phyloP scores from a whole-genome alignment of 768 basidiomycete genomes.

The Lactarius akahatsu region DNA sequence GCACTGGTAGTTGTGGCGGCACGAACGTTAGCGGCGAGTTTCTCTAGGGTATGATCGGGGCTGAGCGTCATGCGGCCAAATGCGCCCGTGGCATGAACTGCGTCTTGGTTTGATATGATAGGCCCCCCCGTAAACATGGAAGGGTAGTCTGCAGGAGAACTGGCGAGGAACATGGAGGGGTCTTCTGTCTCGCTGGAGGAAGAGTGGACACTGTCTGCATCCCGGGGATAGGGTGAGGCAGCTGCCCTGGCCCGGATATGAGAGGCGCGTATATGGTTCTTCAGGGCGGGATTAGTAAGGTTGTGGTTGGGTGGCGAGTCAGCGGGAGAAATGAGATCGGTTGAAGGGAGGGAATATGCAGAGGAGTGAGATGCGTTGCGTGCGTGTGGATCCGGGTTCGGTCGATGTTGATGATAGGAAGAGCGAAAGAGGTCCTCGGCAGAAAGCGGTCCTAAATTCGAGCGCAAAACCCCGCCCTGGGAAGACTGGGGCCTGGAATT shows the following conservation, averaged over 20 bases:
- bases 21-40: slow-evolving; percentile 82
- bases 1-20: slow-evolving; percentile 89
- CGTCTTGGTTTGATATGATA: slow-evolving; percentile 44
- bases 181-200: slow-evolving; percentile 90
- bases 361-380: slow-evolving; percentile 45
- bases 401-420: slow-evolving; percentile 56
- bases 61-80: slow-evolving; percentile 77
- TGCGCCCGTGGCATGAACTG: slow-evolving; percentile 64
- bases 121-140: slow-evolving; percentile 55
- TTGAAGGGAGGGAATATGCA: slow-evolving; percentile 42
- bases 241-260: slow-evolving; percentile 79
- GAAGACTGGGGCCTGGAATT: slow-evolving; percentile 79
- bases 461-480: slow-evolving; percentile 57
- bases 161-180: slow-evolving; percentile 69
- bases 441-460: slow-evolving; percentile 46
- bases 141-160: slow-evolving; percentile 62
- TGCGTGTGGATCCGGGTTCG: slow-evolving; percentile 45
- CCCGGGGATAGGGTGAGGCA: slow-evolving; percentile 83
- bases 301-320: slow-evolving; percentile 77
- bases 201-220: slow-evolving; percentile 82
- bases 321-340: slow-evolving; percentile 44
- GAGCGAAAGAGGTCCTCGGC: slow-evolving; percentile 72
- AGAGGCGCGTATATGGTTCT: slow-evolving; percentile 70
- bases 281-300: slow-evolving; percentile 71
- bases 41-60: slow-evolving; percentile 78